Base-by-base conservation (phyloP, 768 basidiomycete genomes). In the Lactarius sp. region DNA sequence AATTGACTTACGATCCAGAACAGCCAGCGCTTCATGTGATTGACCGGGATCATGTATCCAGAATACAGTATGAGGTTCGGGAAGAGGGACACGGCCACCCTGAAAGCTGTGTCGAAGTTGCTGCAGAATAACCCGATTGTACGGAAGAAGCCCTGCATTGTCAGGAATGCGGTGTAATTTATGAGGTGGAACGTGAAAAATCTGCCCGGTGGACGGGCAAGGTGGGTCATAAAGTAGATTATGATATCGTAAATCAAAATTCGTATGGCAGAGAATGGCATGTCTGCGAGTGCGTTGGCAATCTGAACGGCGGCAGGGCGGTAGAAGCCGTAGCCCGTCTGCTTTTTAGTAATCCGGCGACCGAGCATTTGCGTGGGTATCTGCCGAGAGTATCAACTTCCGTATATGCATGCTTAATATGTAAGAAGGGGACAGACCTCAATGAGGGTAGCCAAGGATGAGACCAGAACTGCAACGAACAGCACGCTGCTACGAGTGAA, bases 401-500 rank as follows among this genome's bases (percentile, higher is more conserved):
- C 22, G 22, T 27, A 27, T 31, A 7, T 18, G 55, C 5, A 6
- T 14, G 42, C 22, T 12, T 18, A 18, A 9, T 6, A 37, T 39
- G 44, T 18, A 4, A 37, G 13, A 27, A 1, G 27, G 51, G 50
- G 67, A 71, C 74, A 31, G 71, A 84, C 81, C 79, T 88, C 90
- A 52, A 82, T 80, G 66, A 90, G 89, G 0, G 88, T 85, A 66
- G 90, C 85, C 56, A 91, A 76, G 69, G 83, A 82, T 50, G 84
- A 85, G 0, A 85, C 82, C 50, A 94, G 73, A 59, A 91, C 71
- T 6, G 85, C 84, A 31, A 80, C 72, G 72, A 95, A 94, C 51
- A 95, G 81, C 36, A 93, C 83, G 75, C 89, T 81, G 49, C 91
- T 92, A 65, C 93, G 85, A 27, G 93, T 93, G 76, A 97, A 97